phyloP scores from a whole-genome alignment of 106 monocot genomes.

The Platanthera zijinensis region DNA sequence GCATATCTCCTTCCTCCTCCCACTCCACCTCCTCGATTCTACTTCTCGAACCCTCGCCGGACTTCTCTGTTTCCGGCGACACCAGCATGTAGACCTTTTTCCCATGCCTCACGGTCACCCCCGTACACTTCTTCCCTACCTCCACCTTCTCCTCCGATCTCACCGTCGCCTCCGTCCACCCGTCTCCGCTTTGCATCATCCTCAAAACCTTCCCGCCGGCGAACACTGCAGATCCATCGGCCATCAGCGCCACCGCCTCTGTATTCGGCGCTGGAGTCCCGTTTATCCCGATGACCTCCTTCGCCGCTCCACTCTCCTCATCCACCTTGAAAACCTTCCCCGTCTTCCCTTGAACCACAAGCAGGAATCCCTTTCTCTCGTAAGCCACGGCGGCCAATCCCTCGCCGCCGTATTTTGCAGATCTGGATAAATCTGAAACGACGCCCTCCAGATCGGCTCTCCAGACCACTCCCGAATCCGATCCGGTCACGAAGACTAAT shows the following conservation, averaged over 20 bases:
- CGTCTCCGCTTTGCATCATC: conserved; percentile 38
- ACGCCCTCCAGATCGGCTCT: conserved; percentile 31
- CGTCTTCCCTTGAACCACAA: conserved; percentile 27
- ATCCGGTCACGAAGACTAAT: conserved; percentile 32
- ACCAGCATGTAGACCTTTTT: conserved; percentile 36
- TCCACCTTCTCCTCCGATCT: conserved; percentile 29
- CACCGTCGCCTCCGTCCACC: conserved; percentile 39
- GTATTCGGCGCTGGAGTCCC: background rate
- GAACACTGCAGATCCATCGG: conserved; percentile 43
- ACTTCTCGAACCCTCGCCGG: background rate
- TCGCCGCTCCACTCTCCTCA: conserved; percentile 34
- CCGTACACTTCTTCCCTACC: conserved; percentile 15
- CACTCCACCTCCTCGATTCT: conserved; percentile 72
- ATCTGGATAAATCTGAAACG: conserved; percentile 27
- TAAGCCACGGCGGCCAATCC: conserved; percentile 33
- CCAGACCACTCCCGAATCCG: conserved; percentile 24
- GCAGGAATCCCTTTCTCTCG: conserved; percentile 51
- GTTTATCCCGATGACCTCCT: conserved; percentile 20
- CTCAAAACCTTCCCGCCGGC: conserved; percentile 14
- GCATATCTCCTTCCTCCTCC: conserved; percentile 66
- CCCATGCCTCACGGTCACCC: conserved; percentile 43
- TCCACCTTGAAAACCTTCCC: conserved; percentile 57
- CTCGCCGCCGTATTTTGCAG: conserved; percentile 15
- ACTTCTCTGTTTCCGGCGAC: conserved; percentile 7
- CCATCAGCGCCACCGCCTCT: conserved; percentile 22